Evolutionary conservation across 2,329 filamentous ascomycete species (phyloP).

Genomic region (Xylariaceae sp.): DNA sequence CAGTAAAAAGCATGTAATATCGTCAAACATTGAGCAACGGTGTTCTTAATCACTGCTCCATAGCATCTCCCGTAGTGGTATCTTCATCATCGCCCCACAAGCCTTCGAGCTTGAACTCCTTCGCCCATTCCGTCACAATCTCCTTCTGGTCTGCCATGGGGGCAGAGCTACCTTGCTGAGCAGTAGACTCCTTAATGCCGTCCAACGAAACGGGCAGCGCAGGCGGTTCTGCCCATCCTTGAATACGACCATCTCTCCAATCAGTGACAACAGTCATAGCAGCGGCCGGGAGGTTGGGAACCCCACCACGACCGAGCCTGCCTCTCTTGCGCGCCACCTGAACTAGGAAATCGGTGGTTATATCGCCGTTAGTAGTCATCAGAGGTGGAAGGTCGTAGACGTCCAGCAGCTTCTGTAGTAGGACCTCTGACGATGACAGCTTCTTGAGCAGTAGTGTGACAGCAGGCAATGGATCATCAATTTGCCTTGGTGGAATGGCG

Average conservation of each 20-base stretch:
- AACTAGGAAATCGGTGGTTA: constrained; percentile 86
- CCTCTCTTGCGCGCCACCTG: constrained; percentile 94
- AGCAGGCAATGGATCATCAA: constrained; percentile 86
- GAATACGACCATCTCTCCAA: constrained; percentile 92
- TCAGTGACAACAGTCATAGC: constrained; percentile 95
- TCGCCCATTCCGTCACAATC: constrained; percentile 78
- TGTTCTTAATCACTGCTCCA: constrained; percentile 45
- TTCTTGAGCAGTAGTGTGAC: constrained; percentile 81
- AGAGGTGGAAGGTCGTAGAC: constrained; percentile 84
- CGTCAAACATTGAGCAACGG: neutral
- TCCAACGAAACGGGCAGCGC: constrained; percentile 54
- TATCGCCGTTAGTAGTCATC: constrained; percentile 67
- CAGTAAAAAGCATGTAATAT: too few relatives aligned
- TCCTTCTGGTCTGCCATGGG: constrained; percentile 58
- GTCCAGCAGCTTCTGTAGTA: constrained; percentile 75
- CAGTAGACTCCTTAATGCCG: constrained; percentile 6
- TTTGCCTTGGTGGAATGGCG: constrained; percentile 88
- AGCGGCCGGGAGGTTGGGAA: constrained; percentile 83
- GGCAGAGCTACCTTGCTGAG: constrained; percentile 1
- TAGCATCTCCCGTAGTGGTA: constrained; percentile 41
- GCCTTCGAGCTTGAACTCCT: constrained; percentile 92
- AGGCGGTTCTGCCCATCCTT: constrained; percentile 84
- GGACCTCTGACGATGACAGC: constrained; percentile 68
- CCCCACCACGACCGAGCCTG: constrained; percentile 79
- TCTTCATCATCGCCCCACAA: constrained; percentile 70